Evolutionary conservation across 1,284 basidiomycete genomes (phyloP), one percentile per base, ranked within the genome.

Genomic region (Takashimella koratensis): DNA sequence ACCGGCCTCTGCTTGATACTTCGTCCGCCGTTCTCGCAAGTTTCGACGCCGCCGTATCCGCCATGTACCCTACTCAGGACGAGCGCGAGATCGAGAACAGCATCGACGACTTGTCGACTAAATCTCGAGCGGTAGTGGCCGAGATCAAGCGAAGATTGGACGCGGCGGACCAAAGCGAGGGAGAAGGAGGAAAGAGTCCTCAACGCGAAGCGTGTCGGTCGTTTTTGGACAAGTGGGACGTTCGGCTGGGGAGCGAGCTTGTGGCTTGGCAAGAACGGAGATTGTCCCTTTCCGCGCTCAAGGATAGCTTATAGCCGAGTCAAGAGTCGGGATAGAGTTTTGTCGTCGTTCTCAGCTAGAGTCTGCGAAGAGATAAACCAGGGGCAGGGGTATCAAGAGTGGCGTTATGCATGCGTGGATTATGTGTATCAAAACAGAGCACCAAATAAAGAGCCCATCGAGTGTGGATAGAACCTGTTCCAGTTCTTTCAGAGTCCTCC

Each of bases 61-160:
- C 63, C 6, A 56, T 70, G 60, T 67, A 70, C 44, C 68, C 70
- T 1, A 54, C 56, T 25, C 73, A 75, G 56, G 67, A 70, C 43
- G 56, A 57, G 5, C 52, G 58, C 8, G 70, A 67, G 50, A 65
- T 75, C 39, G 48, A 57, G 20, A 50, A 51, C 12, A 51, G 63
- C 3, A 26, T 71, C 23, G 27, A 44, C 8, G 52, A 58, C 5
- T 47, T 72, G 13, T 57, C 52, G 22, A 36, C 11, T 5, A 16
- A 52, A 5, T 63, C 64, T 3, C 43, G 43, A 16, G 48, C 25
- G 10, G 36, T 70, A 26, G 57, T 57, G 3, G 24, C 22, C 0
- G 25, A 45, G 5, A 46, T 62, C 23, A n/a, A 25, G 2, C 27
- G 13, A 2, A 36, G 60, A 1, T 36, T 60, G 6, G 49, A 12